Evolutionary conservation across 106 monocot genomes (phyloP).

Genomic region (Hemerocallis citrina): DNA sequence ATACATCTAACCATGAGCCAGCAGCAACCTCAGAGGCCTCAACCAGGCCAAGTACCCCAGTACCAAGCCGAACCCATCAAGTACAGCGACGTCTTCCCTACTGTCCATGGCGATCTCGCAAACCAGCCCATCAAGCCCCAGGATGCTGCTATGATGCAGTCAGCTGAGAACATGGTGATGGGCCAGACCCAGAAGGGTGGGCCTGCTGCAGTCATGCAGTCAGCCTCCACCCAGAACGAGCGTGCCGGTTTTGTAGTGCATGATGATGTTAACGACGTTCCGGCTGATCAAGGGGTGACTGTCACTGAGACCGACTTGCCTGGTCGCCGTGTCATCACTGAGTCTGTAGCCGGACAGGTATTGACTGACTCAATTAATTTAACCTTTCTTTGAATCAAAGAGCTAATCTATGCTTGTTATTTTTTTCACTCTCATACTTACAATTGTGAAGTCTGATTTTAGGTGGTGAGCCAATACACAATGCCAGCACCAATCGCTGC

Average conservation of each 20-base stretch:
- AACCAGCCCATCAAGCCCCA: constrained; percentile 33
- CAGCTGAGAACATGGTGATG: constrained; percentile 32
- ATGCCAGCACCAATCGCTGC: background rate
- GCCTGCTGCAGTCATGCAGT: constrained; percentile 60
- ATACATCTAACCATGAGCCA: constrained; percentile 23
- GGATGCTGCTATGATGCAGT: constrained; percentile 66
- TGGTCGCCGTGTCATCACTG: constrained; percentile 30
- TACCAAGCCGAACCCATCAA: constrained; percentile 23
- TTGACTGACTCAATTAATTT: background rate
- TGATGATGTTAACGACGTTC: constrained; percentile 10
- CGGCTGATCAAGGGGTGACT: constrained; percentile 31
- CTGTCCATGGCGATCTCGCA: constrained; percentile 45
- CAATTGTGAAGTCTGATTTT: too few relatives aligned
- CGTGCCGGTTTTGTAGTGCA: constrained; percentile 29
- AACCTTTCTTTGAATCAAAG: background rate
- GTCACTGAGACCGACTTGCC: constrained; percentile 34
- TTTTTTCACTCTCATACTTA: too few relatives aligned
- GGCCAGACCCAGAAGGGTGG: constrained; percentile 52
- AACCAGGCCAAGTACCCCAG: background rate
- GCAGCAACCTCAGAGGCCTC: constrained; percentile 23
- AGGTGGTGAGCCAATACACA: constrained; percentile 22
- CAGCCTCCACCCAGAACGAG: constrained; percentile 44
- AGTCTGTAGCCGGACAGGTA: constrained; percentile 47
- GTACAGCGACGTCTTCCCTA: constrained; percentile 60
- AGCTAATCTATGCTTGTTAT: background rate